Base-by-base conservation (phyloP, 2,329 filamentous ascomycete species). In the Botrytis fabae region DNA sequence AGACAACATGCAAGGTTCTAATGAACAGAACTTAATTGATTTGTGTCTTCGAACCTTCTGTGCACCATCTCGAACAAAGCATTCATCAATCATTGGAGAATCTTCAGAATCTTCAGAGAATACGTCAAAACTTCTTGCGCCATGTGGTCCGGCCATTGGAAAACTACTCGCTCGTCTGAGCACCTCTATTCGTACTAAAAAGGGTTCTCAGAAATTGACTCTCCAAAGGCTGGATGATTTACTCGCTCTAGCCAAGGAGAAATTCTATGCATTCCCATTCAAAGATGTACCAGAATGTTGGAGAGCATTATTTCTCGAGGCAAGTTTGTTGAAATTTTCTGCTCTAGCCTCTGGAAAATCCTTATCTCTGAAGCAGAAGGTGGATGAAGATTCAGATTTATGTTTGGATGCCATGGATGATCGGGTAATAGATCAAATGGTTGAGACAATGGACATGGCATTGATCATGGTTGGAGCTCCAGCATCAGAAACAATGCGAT, bases 241-340 rank as follows among this genome's bases (percentile, higher is more conserved):
- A 25, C 81, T 89, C 8, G 83, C 85, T 12, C 82, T 92, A 22
- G 88, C 91, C 0, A 89, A 90, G 72, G 84, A 87, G 60, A 91
- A 90, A 76, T 88, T 95, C 75, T 92, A 95, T 77, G 86, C 90
- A 6, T 93, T 89, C 75, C 86, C 89, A 1, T 94, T 89, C 80
- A 87, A 87, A 75, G 85, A 90, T 46, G 87, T 95, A 9, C 91
- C 91, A 0, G 79, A 81, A 14, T 89, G 87, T 78, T 96, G 93
- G 93, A 85, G 90, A 38, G 85, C 89, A 75, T 82, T 95, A 8
- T 94, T 93, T 79, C 90, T 91, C 0, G 91, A 94, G 72, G 89
- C 91, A 1, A 88, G 88, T 72, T 85, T 95, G 18, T 85, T 92
- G 78, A 88, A 88, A 76, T 91, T 90, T 35, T 83, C 84, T 75